Conservation (phyloP, 176 grass and related monocot species). For the Triticum aestivum region IWGSC_CS_RefSeq_v2.1 NC_057804.1:643504259-643504758, state of each 20-base stretch:
- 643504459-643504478: neutral
- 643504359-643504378: neutral
- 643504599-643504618: conserved; percentile 64
- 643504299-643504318: neutral
- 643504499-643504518: conserved; percentile 40
- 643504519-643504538: conserved; percentile 71
- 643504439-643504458: neutral
- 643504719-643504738: conserved; percentile 80
- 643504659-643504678: conserved; percentile 59
- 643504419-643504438: neutral
- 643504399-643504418: neutral
- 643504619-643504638: conserved; percentile 85
- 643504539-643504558: conserved; percentile 72
- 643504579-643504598: conserved; percentile 31
- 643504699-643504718: conserved; percentile 51
- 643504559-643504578: conserved; percentile 76
- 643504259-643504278: neutral
- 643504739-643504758: conserved; percentile 54
- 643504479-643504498: neutral
- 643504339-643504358: neutral
- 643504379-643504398: neutral
- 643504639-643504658: conserved; percentile 72
- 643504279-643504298: neutral
- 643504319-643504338: neutral
- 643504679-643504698: conserved; percentile 76